Evolutionary conservation across 2,329 filamentous ascomycete genomes (phyloP).

Genomic region (Hypoxylon rubiginosum): DNA sequence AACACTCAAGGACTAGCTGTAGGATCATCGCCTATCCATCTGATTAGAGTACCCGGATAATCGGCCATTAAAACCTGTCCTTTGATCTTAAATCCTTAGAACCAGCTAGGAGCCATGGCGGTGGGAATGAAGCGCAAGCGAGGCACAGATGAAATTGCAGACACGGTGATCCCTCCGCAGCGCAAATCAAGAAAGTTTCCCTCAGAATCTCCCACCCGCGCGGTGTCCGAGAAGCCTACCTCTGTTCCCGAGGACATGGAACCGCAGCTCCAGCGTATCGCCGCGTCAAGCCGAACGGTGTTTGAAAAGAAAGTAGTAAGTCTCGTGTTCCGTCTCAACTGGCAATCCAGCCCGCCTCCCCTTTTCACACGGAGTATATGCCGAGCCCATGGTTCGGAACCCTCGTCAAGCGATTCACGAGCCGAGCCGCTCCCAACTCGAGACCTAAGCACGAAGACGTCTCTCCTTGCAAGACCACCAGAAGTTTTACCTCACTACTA

Average conservation of each 20-base stretch:
- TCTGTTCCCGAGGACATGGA: conserved; percentile 50
- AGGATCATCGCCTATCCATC: not conserved
- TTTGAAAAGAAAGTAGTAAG: conserved; percentile 70
- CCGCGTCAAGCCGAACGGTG: conserved; percentile 59
- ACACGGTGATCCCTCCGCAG: not conserved
- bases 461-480: not conserved
- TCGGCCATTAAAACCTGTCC: no score
- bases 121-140: conserved; percentile 48
- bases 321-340: not conserved
- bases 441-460: not conserved
- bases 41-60: not conserved
- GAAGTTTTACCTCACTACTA: not conserved
- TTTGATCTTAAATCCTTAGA: not conserved
- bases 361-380: not conserved
- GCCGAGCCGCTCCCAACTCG: not conserved
- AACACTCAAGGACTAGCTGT: not conserved
- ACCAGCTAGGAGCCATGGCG: conserved; percentile 39
- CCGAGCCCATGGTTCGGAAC: not conserved
- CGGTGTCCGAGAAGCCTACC: conserved; percentile 8
- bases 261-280: conserved; percentile 61
- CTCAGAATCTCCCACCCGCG: conserved; percentile 2
- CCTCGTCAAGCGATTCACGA: not conserved
- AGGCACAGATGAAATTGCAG: conserved; percentile 16
- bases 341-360: not conserved
- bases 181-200: conserved; percentile 33